Base-by-base conservation (phyloP, 2,329 filamentous ascomycete species). In the Acephala macrosclerotiorum region DNA sequence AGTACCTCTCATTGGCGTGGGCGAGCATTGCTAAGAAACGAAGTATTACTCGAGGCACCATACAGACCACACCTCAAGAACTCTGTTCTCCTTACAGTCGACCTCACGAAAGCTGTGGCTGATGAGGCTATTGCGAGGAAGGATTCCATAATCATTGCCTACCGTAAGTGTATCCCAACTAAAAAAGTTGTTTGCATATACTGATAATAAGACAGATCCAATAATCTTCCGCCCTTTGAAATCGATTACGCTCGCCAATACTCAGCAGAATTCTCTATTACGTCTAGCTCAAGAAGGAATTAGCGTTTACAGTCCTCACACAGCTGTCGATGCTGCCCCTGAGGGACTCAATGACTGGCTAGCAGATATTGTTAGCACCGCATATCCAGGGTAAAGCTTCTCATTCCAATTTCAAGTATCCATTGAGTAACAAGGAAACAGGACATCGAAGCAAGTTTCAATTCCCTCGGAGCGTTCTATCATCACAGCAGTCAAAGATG, bases 221-320 rank as follows among this genome's bases (percentile, higher is more conserved):
- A 96, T 98, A 77, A 98, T 99, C 76, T 99, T 99, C 83, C 89
- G 92, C 58, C 92, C 92, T 61, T 85, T 99, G 72, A 99, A 97
- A 80, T 91, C 92, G 70, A 83, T 99, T 76, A 97, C 93, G 38
- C 86, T 94, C 57, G 85, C 85, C 68, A 92, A 99, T 76, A 87
- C 93, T 11, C 96, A 98, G 78, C 96, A 99, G 77, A 86, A 89
- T 51, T 92, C 92, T 7, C 87, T 99, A 36, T 84, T 99, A 3
- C 87, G 90, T 53, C 86, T 99, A 14, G 91, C 91, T 56, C 91
- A 92, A 69, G 89, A 92, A 77, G 94, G 95, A 40, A 93, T 99
- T 74, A 96, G 94, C 70, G 94, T 99, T 64, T 99, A 98, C 82
- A 94, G 91, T 70, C 96, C 96, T 0, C 96, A 99, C 80, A 99